Evolutionary conservation across 192 early-diverging fungal genomes (phyloP), one percentile per base, ranked within the genome.

Genomic region (Phlyctochytrium bullatum): DNA sequence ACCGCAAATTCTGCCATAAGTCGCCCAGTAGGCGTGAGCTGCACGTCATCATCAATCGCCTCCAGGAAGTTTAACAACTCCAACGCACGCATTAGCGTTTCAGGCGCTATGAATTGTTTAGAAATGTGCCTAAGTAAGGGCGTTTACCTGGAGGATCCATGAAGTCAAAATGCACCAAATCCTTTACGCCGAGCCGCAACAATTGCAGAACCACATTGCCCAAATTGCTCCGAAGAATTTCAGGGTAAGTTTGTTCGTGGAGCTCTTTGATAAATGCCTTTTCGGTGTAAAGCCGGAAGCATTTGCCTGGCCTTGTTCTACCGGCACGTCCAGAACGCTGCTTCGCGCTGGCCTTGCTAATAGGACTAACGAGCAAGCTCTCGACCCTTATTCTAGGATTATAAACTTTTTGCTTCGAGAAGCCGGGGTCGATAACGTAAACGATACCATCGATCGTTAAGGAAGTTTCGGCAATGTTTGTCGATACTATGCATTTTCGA

Each of bases 371-470:
- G 61, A 98, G 78, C 61, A 99, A 84, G 27, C 91, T 92, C 74
- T 98, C 98, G 53, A 98, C 94, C 60, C 95, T 86, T 61, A 97
- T 92, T 61, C 97, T 90, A 32, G 98, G 96, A 74, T 99, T 95
- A 78, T 97, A 99, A 28, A 98, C 94, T 76, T 98, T 98, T 78
- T 98, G 96, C 70, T 99, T 99, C n/a, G 95, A 88, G 69, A 99
- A 98, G 6, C 96, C 98, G 50, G 94, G 94, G 69, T 98, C 98
- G 64, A 99, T 90, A 36, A 98, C 98, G 76, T 98, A 98, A 12
- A 98, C 95, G 61, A 99, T 96, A 68, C 95, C 96, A 74, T 98
- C 96, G 54, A 99, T 98, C 1, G 98, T 99, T 64, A 99, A 81
- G 0, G 93, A 95, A 0, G 98, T 99, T 78, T 98, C 96, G 32